phyloP scores from a whole-genome alignment of 2,329 filamentous ascomycete genomes.

The Endoconidiophora polonica region DNA sequence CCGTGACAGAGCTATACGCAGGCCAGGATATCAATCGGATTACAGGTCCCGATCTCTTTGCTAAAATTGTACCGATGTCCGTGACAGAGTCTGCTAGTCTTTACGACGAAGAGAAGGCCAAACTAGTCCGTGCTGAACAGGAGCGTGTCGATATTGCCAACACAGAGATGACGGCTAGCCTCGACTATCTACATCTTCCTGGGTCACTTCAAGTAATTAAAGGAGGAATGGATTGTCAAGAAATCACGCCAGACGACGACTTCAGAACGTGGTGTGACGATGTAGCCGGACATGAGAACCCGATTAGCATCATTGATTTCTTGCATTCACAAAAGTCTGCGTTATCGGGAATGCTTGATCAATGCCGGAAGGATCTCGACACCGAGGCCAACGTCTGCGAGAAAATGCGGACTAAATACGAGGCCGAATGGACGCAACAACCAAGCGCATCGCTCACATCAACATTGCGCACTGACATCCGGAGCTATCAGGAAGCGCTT shows the following conservation, averaged over 20 bases:
- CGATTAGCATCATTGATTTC: constrained; percentile 60
- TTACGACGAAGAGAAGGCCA: constrained; percentile 97
- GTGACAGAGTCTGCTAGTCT: constrained; percentile 93
- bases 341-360: constrained; percentile 57
- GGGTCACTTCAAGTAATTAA: constrained; percentile 81
- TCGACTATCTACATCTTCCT: constrained; percentile 85
- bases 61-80: constrained; percentile 88
- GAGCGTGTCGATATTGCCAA: constrained; percentile 88
- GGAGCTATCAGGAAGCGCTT: constrained; percentile 73
- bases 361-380: constrained; percentile 73
- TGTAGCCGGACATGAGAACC: constrained; percentile 69
- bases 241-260: constrained; percentile 66
- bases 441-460: constrained; percentile 80
- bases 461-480: constrained; percentile 71
- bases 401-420: constrained; percentile 98
- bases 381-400: constrained; percentile 97
- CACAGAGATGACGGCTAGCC: constrained; percentile 83
- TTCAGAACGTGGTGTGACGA: constrained; percentile 92
- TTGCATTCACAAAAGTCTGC: constrained; percentile 62
- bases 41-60: constrained; percentile 90
- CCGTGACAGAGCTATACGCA: constrained; percentile 89
- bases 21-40: constrained; percentile 95
- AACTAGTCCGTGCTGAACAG: constrained; percentile 80
- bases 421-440: constrained; percentile 90
- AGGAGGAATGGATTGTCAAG: constrained; percentile 76